Evolutionary conservation across 257 asterid species (phyloP).

Genomic region (Anisodus acutangulus): DNA sequence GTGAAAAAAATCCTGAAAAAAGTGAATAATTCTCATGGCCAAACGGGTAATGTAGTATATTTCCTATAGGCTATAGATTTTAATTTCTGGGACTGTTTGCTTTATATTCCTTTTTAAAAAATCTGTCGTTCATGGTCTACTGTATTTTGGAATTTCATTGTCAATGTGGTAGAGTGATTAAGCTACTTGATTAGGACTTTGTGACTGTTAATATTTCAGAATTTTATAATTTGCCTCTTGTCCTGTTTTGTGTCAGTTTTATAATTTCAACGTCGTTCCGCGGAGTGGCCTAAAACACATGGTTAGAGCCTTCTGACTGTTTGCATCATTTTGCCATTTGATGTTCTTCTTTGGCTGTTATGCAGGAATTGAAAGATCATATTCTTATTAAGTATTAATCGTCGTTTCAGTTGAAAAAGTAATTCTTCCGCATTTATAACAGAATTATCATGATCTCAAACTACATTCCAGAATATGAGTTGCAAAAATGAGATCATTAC

Average conservation of each 20-base stretch:
- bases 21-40: too few species aligned
- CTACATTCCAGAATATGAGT: conserved; percentile 11
- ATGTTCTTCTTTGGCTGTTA: conserved; percentile 12
- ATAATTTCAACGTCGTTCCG: background rate
- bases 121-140: background rate
- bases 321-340: background rate
- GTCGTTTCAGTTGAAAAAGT: background rate
- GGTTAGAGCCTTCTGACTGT: background rate
- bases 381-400: background rate
- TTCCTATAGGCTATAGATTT: background rate
- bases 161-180: background rate
- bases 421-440: background rate
- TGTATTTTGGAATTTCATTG: background rate
- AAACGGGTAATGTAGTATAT: background rate
- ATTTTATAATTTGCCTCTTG: background rate
- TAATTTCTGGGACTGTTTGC: background rate
- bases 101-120: background rate
- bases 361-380: background rate
- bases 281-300: background rate
- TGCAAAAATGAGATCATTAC: background rate
- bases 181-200: conserved; percentile 23
- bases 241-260: background rate
- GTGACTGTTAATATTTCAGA: background rate
- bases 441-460: background rate
- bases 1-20: too few species aligned